phyloP scores from a whole-genome alignment of 495 filamentous ascomycete genomes.

The Daldinia grandis region DNA sequence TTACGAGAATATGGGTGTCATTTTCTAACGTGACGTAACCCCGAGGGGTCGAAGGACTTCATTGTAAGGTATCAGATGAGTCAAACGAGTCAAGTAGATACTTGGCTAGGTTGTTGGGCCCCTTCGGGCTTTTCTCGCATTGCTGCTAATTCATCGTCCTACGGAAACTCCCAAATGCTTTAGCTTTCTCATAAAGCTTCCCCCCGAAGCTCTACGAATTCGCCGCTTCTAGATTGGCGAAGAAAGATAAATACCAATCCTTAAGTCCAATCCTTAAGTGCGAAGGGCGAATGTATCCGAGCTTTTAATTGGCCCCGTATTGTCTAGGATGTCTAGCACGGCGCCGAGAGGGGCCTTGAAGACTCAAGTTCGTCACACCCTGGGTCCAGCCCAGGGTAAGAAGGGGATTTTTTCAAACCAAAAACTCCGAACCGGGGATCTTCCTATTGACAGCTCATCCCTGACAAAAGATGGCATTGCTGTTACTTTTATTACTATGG shows the following conservation, averaged over 20 bases:
- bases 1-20: conserved; percentile 24
- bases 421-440: conserved; percentile 27
- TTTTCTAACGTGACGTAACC: conserved; percentile 30
- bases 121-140: conserved; percentile 7
- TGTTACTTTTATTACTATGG: conserved; percentile 19
- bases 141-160: background rate
- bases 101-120: background rate
- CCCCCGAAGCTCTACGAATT: background rate
- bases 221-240: background rate
- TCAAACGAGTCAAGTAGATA: background rate
- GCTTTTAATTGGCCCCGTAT: conserved; percentile 28
- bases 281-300: background rate
- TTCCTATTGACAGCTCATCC: conserved; percentile 30
- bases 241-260: background rate
- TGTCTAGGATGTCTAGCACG: conserved; percentile 21
- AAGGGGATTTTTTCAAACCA: conserved; percentile 36
- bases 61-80: background rate
- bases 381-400: conserved; percentile 13
- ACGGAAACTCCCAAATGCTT: background rate
- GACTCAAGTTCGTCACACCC: conserved; percentile 16
- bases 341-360: conserved; percentile 8
- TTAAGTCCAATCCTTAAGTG: background rate
- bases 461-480: conserved; percentile 7
- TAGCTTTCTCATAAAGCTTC: background rate
- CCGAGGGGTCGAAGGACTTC: conserved; percentile 20